These are phyloP conservation scores for Elsinoe perseae DNA, from an alignment of 2,329 filamentous ascomycete genomes.

Conservation along the genomic window DNA sequence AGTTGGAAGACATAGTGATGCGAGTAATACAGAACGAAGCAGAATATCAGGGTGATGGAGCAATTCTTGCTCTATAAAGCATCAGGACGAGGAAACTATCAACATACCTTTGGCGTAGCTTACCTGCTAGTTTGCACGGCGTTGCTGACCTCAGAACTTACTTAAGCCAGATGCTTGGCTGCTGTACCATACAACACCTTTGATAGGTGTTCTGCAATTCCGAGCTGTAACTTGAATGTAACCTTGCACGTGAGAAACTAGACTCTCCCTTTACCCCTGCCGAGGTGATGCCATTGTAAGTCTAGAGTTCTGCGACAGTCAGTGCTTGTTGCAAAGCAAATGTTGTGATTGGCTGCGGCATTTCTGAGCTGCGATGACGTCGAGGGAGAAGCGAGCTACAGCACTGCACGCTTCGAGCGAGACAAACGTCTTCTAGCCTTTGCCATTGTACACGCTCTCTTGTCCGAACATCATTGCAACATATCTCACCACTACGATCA, in stretches of 20 bases:
- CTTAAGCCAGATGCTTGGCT: neutral
- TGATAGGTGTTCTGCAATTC: too few relatives aligned
- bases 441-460: neutral
- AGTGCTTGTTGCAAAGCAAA: constrained; percentile 9
- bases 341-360: neutral
- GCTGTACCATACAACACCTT: neutral
- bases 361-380: constrained; percentile 12
- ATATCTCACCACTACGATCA: neutral
- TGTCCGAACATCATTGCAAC: neutral
- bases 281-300: too few relatives aligned
- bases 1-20: constrained; percentile 7
- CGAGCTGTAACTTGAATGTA: too few relatives aligned
- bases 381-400: neutral
- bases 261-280: too few relatives aligned
- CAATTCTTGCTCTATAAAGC: too few relatives aligned
- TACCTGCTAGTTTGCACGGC: neutral
- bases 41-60: too few relatives aligned
- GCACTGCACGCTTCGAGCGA: neutral
- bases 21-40: neutral
- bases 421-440: neutral
- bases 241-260: too few relatives aligned
- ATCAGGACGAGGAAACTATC: too few relatives aligned
- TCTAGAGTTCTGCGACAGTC: constrained; percentile 3
- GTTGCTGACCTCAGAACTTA: neutral
- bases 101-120: too few relatives aligned